Base-by-base conservation (phyloP, 2,329 filamentous ascomycete species). In the Fusarium longipes region DNA sequence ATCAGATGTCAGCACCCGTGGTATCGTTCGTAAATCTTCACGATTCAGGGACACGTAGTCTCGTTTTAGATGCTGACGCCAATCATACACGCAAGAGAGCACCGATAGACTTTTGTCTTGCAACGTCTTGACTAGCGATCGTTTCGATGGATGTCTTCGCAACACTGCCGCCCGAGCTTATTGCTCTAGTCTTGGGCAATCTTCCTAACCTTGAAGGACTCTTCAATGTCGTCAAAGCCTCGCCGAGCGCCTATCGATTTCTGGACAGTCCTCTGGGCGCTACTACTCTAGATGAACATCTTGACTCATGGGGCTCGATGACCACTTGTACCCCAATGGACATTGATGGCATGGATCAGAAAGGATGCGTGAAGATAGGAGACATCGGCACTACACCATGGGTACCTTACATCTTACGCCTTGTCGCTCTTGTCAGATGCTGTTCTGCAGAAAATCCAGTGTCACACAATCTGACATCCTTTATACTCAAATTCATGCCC, bases 331-430 rank as follows among this genome's bases (percentile, higher is more conserved):
- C 15, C 6, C 5, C 4, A 17, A 4, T 6, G 3, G 15, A 7
- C 3, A 33, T 22, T 9, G 11, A 14, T 24, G 3, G 6, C 8
- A 20, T 12, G 3, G 6, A 8, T 8, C 7, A 12, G 7, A 14
- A 47, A 24, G 8, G 15, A 7, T 12, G 42, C 8, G 20, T 57
- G 5, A n/a, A 12, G 10, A 27, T 4, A 8, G 18, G 9, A n/a
- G 6, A 8, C 5, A 3, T 42, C 5, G 39, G 18, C 3, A 42
- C 38, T 27, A 50, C 65, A 3, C 50, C 65, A 30, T 67, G 65
- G 65, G 49, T 68, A 17, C 45, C 59, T 2, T 47, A 68, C 9
- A 40, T 68, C 12, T 6, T 67, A 6, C 59, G 65, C 11, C 22
- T 67, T 8, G 51, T 67, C 5, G 59, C 59, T 20, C 59, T 68